Evolutionary conservation across 2,329 filamentous ascomycete genomes (phyloP).

Genomic region (Arthrobotrys sinensis): DNA sequence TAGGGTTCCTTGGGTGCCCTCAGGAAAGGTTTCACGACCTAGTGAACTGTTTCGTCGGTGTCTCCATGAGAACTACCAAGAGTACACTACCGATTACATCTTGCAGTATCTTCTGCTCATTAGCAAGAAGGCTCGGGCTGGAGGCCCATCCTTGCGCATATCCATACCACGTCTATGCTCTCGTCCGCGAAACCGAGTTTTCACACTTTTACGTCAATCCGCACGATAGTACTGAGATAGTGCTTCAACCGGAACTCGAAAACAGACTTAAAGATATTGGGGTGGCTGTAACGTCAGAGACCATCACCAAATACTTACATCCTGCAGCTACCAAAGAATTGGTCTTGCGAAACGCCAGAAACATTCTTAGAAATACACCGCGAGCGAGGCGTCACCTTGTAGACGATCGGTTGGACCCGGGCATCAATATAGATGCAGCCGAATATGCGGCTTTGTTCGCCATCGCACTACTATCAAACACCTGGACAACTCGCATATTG

Average conservation of each 20-base stretch:
- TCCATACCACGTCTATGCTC: constrained; percentile 86
- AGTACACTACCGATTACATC: constrained; percentile 89
- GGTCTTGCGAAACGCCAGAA: constrained; percentile 82
- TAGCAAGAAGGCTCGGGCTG: constrained; percentile 82
- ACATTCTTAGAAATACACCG: constrained; percentile 82
- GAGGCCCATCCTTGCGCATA: constrained; percentile 84
- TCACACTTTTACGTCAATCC: constrained; percentile 73
- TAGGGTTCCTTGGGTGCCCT: constrained; percentile 78
- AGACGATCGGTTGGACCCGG: constrained; percentile 62
- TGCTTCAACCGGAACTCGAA: constrained; percentile 44
- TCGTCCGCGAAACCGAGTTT: constrained; percentile 75
- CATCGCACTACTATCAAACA: constrained; percentile 66
- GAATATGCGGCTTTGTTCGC: constrained; percentile 68
- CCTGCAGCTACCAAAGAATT: constrained; percentile 78
- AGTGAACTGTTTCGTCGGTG: constrained; percentile 88
- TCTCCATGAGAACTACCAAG: constrained; percentile 79
- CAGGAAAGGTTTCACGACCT: constrained; percentile 81
- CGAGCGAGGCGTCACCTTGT: constrained; percentile 68
- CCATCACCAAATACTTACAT: constrained; percentile 69
- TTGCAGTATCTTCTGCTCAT: constrained; percentile 85
- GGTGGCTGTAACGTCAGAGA: constrained; percentile 65
- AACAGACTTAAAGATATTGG: constrained; percentile 66
- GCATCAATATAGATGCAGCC: constrained; percentile 66
- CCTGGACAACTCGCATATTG: constrained; percentile 65
- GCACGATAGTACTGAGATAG: constrained; percentile 41